Evolutionary conservation across 345 rosid genomes (phyloP).

Genomic region (Hirschfeldia incana): DNA sequence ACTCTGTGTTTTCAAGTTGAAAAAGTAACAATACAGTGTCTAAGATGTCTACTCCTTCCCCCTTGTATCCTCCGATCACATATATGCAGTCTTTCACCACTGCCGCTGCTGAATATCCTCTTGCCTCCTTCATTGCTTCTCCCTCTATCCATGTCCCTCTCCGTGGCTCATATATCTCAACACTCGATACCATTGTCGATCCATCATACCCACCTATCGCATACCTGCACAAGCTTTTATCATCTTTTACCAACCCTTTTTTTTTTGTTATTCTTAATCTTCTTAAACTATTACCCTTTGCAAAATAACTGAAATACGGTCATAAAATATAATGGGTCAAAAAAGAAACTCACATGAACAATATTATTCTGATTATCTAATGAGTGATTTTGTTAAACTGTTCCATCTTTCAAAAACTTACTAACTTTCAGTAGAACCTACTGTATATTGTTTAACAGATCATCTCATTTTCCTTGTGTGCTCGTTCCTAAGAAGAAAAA

Average conservation of each 20-base stretch:
- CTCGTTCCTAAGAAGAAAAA: not conserved
- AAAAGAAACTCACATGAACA: not conserved
- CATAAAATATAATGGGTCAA: not conserved
- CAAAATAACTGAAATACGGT: not conserved
- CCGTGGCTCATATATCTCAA: constrained; percentile 72
- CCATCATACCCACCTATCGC: constrained; percentile 85
- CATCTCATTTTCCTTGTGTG: constrained; percentile 2
- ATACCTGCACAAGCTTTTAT: constrained; percentile 46
- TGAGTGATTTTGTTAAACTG: not conserved
- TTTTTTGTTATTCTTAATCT: not conserved
- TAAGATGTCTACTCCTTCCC: constrained; percentile 37
- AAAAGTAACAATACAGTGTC: constrained; percentile 52
- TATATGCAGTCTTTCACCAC: constrained; percentile 55
- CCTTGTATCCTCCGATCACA: constrained; percentile 62
- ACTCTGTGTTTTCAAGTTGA: not conserved
- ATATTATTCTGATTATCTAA: not conserved
- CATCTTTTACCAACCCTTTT: constrained; percentile 2
- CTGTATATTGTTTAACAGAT: not conserved
- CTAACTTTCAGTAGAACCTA: not conserved
- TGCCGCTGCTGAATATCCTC: constrained; percentile 72
- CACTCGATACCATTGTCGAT: constrained; percentile 56
- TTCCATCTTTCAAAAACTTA: not conserved
- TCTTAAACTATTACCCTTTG: not conserved
- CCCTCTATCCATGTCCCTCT: constrained; percentile 61
- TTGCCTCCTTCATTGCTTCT: constrained; percentile 58